Percentiles rank a stretch among this genome's conserved stretches.
phyloP scores from a whole-genome alignment of 139 green algal species.

The Chlorella sorokiniana region DNA sequence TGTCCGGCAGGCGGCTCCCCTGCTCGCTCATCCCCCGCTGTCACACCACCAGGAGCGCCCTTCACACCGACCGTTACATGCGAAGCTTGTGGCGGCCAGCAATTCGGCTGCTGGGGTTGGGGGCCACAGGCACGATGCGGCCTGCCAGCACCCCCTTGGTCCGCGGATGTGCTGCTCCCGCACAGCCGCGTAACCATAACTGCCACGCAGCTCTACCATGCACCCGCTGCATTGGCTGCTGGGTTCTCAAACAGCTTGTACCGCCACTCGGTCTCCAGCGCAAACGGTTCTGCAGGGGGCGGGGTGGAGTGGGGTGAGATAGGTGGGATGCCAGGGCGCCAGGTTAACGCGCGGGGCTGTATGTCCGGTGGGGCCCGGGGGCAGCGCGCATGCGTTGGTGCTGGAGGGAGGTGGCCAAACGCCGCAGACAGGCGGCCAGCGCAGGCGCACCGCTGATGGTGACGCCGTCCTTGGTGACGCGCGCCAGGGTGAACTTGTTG shows the following conservation, averaged over 20 bases:
- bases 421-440: neutral
- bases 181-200: too few species aligned
- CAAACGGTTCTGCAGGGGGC: constrained; percentile 80
- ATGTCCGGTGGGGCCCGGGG: too few species aligned
- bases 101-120: too few species aligned
- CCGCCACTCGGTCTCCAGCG: constrained; percentile 88
- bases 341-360: neutral
- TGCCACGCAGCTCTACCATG: constrained; percentile 39
- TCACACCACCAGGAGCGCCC: too few species aligned
- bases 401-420: neutral
- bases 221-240: constrained; percentile 37
- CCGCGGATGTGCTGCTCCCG: too few species aligned
- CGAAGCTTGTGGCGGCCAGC: too few species aligned
- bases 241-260: constrained; percentile 72
- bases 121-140: too few species aligned
- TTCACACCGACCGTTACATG: too few species aligned
- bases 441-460: constrained; percentile 57
- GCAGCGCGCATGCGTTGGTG: neutral
- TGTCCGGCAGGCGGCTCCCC: too few species aligned
- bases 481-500: constrained; percentile 95
- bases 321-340: neutral
- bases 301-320: neutral
- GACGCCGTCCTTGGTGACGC: constrained; percentile 73
- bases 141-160: too few species aligned
- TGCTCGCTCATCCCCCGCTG: too few species aligned